Evolutionary conservation across 1,284 basidiomycete species (phyloP).

Genomic region (Puccinia triticina): DNA sequence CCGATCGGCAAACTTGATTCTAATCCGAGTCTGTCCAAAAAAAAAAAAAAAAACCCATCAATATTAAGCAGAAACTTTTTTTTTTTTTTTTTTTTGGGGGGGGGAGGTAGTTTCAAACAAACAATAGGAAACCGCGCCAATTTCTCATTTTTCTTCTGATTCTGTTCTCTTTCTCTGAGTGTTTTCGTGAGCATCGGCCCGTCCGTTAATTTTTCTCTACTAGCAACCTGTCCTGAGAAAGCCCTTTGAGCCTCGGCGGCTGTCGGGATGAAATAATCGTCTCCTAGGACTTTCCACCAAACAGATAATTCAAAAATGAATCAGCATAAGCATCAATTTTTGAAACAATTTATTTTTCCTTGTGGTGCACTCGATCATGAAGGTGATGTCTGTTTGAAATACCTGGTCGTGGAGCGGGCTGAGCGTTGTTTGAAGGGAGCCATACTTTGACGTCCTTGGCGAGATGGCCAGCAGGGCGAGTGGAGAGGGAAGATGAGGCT

Average conservation of each 20-base stretch:
- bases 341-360: too few species aligned
- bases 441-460: conserved; percentile 45
- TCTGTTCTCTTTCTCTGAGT: conserved; percentile 69
- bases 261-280: conserved; percentile 75
- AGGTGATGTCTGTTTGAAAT: background rate
- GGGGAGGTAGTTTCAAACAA: too few species aligned
- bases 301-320: conserved; percentile 38
- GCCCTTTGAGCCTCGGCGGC: conserved; percentile 73
- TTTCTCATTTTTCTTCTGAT: conserved; percentile 63
- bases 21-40: conserved; percentile 71
- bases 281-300: conserved; percentile 64
- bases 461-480: background rate
- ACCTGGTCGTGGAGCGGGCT: conserved; percentile 45
- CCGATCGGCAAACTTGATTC: conserved; percentile 77
- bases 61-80: background rate
- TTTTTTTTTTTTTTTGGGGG: too few species aligned
- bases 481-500: background rate
- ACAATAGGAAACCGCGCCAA: conserved; percentile 74
- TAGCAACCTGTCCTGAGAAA: conserved; percentile 67
- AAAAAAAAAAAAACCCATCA: conserved; percentile 19
- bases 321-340: conserved; percentile 51
- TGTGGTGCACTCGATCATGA: background rate
- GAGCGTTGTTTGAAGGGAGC: conserved; percentile 35
- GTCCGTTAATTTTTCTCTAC: conserved; percentile 71
- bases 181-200: conserved; percentile 75